Evolutionary conservation across 192 early-diverging fungal species (phyloP).

Genomic region (Funneliformis geosporum): DNA sequence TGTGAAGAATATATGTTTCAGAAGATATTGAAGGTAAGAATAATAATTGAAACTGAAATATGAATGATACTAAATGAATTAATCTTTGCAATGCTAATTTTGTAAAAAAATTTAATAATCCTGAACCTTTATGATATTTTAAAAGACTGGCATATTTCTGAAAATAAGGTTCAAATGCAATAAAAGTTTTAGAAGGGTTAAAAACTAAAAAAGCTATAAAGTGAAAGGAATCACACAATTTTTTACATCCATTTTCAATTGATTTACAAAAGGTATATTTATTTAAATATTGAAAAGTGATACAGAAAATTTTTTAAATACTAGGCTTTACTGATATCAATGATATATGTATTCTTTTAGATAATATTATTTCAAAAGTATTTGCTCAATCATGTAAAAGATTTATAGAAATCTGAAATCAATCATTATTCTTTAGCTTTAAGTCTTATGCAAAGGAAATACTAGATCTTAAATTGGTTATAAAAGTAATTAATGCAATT

Average conservation of each 20-base stretch:
- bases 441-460: background rate
- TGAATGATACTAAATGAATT: constrained; percentile 28
- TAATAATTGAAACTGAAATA: constrained; percentile 22
- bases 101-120: constrained; percentile 26
- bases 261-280: constrained; percentile 27
- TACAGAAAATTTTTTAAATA: background rate
- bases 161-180: constrained; percentile 26
- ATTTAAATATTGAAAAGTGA: constrained; percentile 12
- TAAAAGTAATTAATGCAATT: constrained; percentile 20
- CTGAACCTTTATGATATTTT: constrained; percentile 31
- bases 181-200: constrained; percentile 21
- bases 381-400: background rate
- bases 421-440: constrained; percentile 13
- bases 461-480: background rate
- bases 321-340: background rate
- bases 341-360: background rate
- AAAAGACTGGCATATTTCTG: too few species aligned
- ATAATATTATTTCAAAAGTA: background rate
- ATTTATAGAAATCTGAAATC: constrained; percentile 4
- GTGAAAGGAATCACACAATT: constrained; percentile 23
- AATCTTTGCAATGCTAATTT: constrained; percentile 25
- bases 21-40: constrained; percentile 22
- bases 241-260: constrained; percentile 8
- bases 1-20: constrained; percentile 25
- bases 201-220: constrained; percentile 24